Percentiles rank a stretch among this genome's conserved stretches.
These are phyloP conservation scores for Neurospora africana DNA, from an alignment of 495 filamentous ascomycete genomes.

Conservation along the genomic window DNA sequence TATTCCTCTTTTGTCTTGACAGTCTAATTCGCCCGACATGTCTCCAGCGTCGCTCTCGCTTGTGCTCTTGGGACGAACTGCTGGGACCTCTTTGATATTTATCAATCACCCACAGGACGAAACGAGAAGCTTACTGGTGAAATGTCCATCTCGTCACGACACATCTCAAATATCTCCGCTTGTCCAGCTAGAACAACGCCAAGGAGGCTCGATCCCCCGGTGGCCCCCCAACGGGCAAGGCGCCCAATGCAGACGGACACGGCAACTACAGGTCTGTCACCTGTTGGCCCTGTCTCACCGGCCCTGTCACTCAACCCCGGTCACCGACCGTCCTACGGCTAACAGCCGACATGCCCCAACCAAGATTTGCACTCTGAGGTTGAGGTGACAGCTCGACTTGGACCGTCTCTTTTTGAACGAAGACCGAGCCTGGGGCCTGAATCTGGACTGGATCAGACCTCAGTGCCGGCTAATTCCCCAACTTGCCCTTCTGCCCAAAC, in stretches of 20 bases:
- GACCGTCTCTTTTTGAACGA: not conserved
- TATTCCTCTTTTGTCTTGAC: not conserved
- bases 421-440: not conserved
- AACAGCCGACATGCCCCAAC: conserved; percentile 17
- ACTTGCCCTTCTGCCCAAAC: not conserved
- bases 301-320: not conserved
- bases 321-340: conserved; percentile 10
- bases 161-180: not conserved
- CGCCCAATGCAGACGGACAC: not conserved
- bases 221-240: not conserved
- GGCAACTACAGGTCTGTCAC: not conserved
- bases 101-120: not conserved
- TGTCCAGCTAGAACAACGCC: not conserved
- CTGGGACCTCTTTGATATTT: not conserved
- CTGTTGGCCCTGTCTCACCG: not conserved
- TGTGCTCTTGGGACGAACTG: not conserved
- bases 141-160: not conserved
- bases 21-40: not conserved
- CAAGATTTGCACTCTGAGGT: conserved; percentile 22
- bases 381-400: not conserved
- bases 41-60: not conserved
- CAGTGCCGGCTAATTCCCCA: not conserved
- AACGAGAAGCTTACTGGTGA: not conserved
- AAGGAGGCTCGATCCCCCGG: not conserved
- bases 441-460: not conserved